phyloP scores from a whole-genome alignment of 495 filamentous ascomycete genomes.

The Penicillium alfredii region DNA sequence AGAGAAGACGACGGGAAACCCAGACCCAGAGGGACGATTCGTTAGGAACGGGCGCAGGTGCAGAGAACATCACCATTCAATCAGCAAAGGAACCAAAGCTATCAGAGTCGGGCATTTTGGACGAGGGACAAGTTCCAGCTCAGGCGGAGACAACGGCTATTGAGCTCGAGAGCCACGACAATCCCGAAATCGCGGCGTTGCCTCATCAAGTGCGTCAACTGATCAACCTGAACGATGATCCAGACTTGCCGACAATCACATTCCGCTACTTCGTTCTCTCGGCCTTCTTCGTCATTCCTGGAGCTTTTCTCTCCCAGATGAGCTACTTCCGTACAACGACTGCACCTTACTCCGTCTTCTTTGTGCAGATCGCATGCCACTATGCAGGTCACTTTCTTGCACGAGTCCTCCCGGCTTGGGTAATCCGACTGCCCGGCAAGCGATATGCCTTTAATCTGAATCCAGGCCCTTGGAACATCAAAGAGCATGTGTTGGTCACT shows the following conservation, averaged over 20 bases:
- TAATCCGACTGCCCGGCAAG: constrained; percentile 42
- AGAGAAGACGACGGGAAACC: no score
- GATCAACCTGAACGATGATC: constrained; percentile 48
- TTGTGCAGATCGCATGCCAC: constrained; percentile 51
- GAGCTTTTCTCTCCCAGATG: constrained; percentile 50
- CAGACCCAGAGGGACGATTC: no score
- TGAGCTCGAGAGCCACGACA: constrained; percentile 33
- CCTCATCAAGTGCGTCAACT: constrained; percentile 46
- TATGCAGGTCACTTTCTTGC: constrained; percentile 51
- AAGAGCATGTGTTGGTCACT: constrained; percentile 53
- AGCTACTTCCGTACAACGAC: constrained; percentile 48
- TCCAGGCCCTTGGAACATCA: constrained; percentile 51
- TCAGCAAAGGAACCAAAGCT: constrained; percentile 2
- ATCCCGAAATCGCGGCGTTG: constrained; percentile 43
- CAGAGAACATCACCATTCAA: no score
- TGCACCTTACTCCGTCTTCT: constrained; percentile 53
- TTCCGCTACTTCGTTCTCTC: constrained; percentile 53
- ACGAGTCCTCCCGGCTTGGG: constrained; percentile 40
- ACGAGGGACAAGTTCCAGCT: constrained; percentile 18
- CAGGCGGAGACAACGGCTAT: constrained; percentile 19
- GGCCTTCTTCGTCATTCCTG: constrained; percentile 46
- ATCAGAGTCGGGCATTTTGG: constrained; percentile 1
- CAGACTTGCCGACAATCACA: constrained; percentile 45
- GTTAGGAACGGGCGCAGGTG: no score
- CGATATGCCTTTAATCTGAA: constrained; percentile 46